A percentile compares a stretch with the other conserved stretches of the same genome.
These are phyloP conservation scores for Daldinia bambusicola DNA, from an alignment of 495 filamentous ascomycete genomes.

Conservation along the genomic window DNA sequence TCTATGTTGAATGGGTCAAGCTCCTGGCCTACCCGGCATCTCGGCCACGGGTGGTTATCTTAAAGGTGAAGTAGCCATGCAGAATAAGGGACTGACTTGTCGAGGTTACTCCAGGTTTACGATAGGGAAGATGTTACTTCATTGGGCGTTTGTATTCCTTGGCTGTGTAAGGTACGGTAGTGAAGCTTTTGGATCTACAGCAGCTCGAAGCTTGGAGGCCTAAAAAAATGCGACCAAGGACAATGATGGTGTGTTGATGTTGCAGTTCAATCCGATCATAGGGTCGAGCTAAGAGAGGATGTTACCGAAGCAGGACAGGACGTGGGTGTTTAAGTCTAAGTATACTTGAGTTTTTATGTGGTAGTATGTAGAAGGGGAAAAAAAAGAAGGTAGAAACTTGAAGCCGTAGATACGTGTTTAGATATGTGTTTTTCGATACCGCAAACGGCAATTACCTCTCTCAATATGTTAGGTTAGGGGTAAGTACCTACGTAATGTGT, in stretches of 20 bases:
- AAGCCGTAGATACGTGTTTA: too few relatives aligned
- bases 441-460: constrained; percentile 1
- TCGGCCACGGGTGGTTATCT: constrained; percentile 29
- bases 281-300: constrained; percentile 13
- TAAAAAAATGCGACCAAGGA: constrained; percentile 32
- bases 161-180: constrained; percentile 36
- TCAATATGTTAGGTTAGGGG: background rate
- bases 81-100: constrained; percentile 7
- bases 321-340: too few relatives aligned
- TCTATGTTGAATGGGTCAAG: constrained; percentile 24
- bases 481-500: constrained; percentile 3
- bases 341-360: too few relatives aligned
- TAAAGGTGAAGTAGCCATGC: constrained; percentile 9
- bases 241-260: constrained; percentile 37
- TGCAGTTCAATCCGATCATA: constrained; percentile 25
- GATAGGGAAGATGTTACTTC: constrained; percentile 23
- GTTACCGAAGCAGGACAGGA: background rate
- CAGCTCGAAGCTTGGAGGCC: constrained; percentile 37
- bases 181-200: constrained; percentile 42
- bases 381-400: too few relatives aligned
- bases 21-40: constrained; percentile 22
- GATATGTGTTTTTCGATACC: background rate
- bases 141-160: constrained; percentile 18
- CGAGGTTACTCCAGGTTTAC: constrained; percentile 7
- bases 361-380: too few relatives aligned